Evolutionary conservation across 2,329 filamentous ascomycete species (phyloP).

Genomic region (Paracoccidioides lutzii): DNA sequence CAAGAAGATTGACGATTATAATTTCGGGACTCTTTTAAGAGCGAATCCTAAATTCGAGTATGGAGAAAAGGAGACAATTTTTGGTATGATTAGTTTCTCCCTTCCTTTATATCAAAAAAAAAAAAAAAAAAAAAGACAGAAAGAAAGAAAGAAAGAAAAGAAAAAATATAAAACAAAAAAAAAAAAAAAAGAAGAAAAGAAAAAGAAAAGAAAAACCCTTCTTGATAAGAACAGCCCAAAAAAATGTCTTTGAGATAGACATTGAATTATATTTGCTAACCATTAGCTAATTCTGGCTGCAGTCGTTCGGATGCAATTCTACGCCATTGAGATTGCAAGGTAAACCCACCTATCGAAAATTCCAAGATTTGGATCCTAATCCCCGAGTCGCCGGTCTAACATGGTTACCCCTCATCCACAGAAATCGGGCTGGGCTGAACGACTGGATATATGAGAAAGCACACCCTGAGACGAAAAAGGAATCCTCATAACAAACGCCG

Average conservation of each 20-base stretch:
- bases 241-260: neutral
- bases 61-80: constrained; percentile 78
- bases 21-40: constrained; percentile 91
- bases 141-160: too few species aligned
- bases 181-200: too few species aligned
- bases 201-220: neutral
- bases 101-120: neutral
- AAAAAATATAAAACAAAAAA: too few species aligned
- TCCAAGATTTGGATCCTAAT: neutral
- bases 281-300: neutral
- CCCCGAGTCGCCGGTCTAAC: neutral
- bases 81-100: constrained; percentile 47
- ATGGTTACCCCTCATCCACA: constrained; percentile 19
- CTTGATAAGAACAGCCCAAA: too few species aligned
- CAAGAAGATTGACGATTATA: constrained; percentile 91
- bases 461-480: constrained; percentile 33
- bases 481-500: constrained; percentile 3
- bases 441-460: constrained; percentile 93
- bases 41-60: constrained; percentile 70
- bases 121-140: too few species aligned
- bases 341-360: constrained; percentile 23
- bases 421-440: constrained; percentile 77
- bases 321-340: constrained; percentile 63
- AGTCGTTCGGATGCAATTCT: constrained; percentile 69
- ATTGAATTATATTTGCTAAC: neutral